Percentiles rank a stretch among this genome's conserved stretches.
Conservation (phyloP, 2,329 filamentous ascomycete genomes). For the Claviceps paspali region DNA sequence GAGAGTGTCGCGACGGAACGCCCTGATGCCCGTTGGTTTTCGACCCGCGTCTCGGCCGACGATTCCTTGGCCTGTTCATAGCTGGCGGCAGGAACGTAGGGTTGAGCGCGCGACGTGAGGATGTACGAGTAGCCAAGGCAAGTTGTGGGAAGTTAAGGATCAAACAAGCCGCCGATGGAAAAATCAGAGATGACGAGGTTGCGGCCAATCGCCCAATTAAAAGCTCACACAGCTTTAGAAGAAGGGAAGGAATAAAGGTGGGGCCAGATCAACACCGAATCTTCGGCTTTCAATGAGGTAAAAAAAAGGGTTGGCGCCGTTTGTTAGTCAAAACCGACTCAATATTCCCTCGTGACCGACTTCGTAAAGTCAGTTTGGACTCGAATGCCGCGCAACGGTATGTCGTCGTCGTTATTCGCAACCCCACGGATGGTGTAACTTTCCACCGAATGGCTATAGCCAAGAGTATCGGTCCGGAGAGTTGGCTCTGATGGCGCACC, state of each 20-base stretch:
- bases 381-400: slow-evolving; percentile 23
- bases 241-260: too few relatives aligned
- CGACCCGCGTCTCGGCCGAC: slow-evolving; percentile 12
- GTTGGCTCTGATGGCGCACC: slow-evolving; percentile 8
- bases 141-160: too few relatives aligned
- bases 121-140: neutral
- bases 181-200: too few relatives aligned
- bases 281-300: too few relatives aligned
- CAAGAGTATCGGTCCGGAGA: slow-evolving; percentile 18
- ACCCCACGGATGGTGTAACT: slow-evolving; percentile 15
- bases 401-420: slow-evolving; percentile 19
- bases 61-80: slow-evolving; percentile 20
- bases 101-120: too few relatives aligned
- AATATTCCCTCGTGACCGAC: slow-evolving; percentile 8
- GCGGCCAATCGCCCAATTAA: too few relatives aligned
- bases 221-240: too few relatives aligned
- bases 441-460: slow-evolving; percentile 16
- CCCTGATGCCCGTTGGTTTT: neutral
- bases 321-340: neutral
- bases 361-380: slow-evolving; percentile 22
- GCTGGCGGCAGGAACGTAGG: slow-evolving; percentile 19
- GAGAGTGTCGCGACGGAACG: slow-evolving; percentile 8
- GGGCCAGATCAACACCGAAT: too few relatives aligned
- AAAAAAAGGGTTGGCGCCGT: too few relatives aligned
- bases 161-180: too few relatives aligned